These are phyloP conservation scores for Lipomyces mesembrius DNA, from an alignment of 805 yeast species.

Conservation along the genomic window DNA sequence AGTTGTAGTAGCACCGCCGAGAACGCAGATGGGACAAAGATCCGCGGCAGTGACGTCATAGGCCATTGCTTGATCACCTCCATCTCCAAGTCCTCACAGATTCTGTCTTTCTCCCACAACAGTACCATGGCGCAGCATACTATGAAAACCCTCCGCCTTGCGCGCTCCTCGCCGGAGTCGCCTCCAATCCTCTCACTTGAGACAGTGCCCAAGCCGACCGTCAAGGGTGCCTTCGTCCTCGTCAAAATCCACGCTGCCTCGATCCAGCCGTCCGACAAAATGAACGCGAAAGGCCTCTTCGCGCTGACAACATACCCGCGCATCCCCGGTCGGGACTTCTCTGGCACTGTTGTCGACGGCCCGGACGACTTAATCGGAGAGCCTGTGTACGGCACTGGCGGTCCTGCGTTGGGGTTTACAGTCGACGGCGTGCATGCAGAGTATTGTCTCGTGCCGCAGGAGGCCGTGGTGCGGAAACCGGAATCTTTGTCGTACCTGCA, in stretches of 20 bases:
- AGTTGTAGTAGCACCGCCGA: too few species aligned
- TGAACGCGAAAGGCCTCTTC: background rate
- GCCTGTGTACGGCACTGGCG: slow-evolving; percentile 1
- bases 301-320: background rate
- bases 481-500: background rate
- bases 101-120: too few species aligned
- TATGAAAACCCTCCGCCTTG: background rate
- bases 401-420: background rate
- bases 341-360: background rate
- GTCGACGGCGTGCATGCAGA: background rate
- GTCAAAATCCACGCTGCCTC: background rate
- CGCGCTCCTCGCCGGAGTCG: background rate
- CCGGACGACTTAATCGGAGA: background rate
- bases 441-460: slow-evolving; percentile 3
- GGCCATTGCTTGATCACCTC: too few species aligned
- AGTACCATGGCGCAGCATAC: background rate
- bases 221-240: background rate
- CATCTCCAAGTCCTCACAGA: too few species aligned
- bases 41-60: too few species aligned
- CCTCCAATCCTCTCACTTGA: background rate
- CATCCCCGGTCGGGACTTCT: slow-evolving; percentile 4
- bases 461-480: background rate
- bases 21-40: too few species aligned
- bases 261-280: background rate
- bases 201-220: background rate